Evolutionary conservation across 768 basidiomycete species (phyloP).

Genomic region (Kwoniella pini): DNA sequence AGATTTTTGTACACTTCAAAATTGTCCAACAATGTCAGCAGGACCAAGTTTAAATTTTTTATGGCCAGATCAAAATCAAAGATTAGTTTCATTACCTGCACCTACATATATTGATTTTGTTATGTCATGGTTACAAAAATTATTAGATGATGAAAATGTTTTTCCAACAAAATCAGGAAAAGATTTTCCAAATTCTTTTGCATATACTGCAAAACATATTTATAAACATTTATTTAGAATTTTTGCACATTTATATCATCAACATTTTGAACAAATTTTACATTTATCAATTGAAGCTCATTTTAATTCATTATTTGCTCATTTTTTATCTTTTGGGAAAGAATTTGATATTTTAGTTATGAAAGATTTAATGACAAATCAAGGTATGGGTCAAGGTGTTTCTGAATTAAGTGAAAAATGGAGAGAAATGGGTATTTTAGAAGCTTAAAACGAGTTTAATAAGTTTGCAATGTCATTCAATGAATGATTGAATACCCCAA

Average conservation of each 20-base stretch:
- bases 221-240: slow-evolving; percentile 97
- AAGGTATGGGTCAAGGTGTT: slow-evolving; percentile 60
- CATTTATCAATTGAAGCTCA: slow-evolving; percentile 87
- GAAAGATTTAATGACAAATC: slow-evolving; percentile 70
- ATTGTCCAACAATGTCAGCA: slow-evolving; percentile 89
- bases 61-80: slow-evolving; percentile 90
- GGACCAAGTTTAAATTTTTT: slow-evolving; percentile 82
- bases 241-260: slow-evolving; percentile 95
- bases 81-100: slow-evolving; percentile 81
- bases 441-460: slow-evolving; percentile 48
- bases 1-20: slow-evolving; percentile 85
- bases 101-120: slow-evolving; percentile 98
- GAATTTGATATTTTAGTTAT: slow-evolving; percentile 89
- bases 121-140: slow-evolving; percentile 93
- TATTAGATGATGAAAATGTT: slow-evolving; percentile 87
- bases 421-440: slow-evolving; percentile 86
- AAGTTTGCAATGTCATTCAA: not conserved
- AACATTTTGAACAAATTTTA: slow-evolving; percentile 80
- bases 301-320: slow-evolving; percentile 96
- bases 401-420: slow-evolving; percentile 84
- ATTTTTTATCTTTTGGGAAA: slow-evolving; percentile 91
- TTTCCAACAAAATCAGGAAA: slow-evolving; percentile 98
- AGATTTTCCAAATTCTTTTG: slow-evolving; percentile 83
- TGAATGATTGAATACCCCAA: not conserved
- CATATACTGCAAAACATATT: slow-evolving; percentile 82